Evolutionary conservation across 2,329 filamentous ascomycete genomes (phyloP).

Genomic region (Westerdykella ornata): DNA sequence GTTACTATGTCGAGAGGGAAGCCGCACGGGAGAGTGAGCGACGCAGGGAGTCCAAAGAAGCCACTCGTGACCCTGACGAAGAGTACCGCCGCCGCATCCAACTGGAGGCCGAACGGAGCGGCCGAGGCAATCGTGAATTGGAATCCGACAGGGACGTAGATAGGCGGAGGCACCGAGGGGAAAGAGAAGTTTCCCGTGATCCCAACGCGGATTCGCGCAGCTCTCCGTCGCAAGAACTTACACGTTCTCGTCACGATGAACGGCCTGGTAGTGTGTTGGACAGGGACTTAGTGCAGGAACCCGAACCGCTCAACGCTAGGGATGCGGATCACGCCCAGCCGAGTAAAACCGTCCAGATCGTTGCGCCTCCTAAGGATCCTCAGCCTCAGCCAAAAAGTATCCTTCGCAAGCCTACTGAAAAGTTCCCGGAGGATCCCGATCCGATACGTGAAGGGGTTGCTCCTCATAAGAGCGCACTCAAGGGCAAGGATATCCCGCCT

Average conservation of each 20-base stretch:
- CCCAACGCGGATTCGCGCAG: conserved; percentile 20
- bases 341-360: conserved; percentile 47
- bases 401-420: conserved; percentile 70
- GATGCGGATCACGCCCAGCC: conserved; percentile 14
- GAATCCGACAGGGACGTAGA: conserved; percentile 33
- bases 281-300: conserved; percentile 29
- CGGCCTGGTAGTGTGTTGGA: conserved; percentile 25
- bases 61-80: conserved; percentile 43
- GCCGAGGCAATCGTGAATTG: conserved; percentile 20
- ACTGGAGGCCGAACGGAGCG: conserved; percentile 39
- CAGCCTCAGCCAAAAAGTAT: conserved; percentile 72
- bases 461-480: conserved; percentile 81
- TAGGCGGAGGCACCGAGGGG: conserved; percentile 31
- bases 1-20: conserved; percentile 32
- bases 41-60: conserved; percentile 27
- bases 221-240: conserved; percentile 14
- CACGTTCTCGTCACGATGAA: conserved; percentile 24
- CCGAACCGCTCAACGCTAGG: conserved; percentile 21
- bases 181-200: conserved; percentile 25
- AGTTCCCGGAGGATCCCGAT: conserved; percentile 81
- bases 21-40: conserved; percentile 26
- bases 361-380: conserved; percentile 63
- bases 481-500: conserved; percentile 58
- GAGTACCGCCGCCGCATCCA: conserved; percentile 46
- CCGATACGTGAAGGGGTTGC: conserved; percentile 84